phyloP scores from a whole-genome alignment of 495 filamentous ascomycete genomes.

The Hypoxylon trugodes region DNA sequence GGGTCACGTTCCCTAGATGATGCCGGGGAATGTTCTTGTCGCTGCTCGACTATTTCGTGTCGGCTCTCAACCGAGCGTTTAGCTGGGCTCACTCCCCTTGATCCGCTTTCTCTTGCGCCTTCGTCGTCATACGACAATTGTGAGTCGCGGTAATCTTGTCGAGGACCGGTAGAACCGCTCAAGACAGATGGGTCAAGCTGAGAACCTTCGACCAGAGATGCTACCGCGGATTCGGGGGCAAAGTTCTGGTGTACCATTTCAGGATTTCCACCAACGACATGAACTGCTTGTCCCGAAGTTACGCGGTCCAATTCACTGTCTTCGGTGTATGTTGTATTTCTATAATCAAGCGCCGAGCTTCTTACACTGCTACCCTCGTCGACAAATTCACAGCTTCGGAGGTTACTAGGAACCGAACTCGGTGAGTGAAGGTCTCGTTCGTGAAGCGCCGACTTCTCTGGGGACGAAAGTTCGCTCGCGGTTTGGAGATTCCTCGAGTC shows the following conservation, averaged over 20 bases:
- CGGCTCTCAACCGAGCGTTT: conserved; percentile 49
- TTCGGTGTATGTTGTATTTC: conserved; percentile 69
- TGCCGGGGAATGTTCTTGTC: conserved; percentile 39
- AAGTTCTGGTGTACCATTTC: conserved; percentile 73
- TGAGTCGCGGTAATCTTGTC: conserved; percentile 48
- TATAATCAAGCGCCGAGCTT: conserved; percentile 61
- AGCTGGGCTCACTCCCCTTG: conserved; percentile 46
- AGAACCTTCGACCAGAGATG: conserved; percentile 85
- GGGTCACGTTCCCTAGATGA: conserved; percentile 35
- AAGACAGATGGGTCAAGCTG: conserved; percentile 81
- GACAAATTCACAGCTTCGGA: conserved; percentile 50
- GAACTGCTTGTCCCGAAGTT: conserved; percentile 72
- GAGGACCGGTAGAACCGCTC: conserved; percentile 53
- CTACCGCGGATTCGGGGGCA: conserved; percentile 87
- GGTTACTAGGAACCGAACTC: conserved; percentile 50
- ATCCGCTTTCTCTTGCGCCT: conserved; percentile 40
- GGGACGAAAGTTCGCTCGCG: conserved; percentile 54
- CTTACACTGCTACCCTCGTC: conserved; percentile 51
- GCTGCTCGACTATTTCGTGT: conserved; percentile 41
- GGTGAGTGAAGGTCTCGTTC: conserved; percentile 48
- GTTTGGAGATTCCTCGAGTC: conserved; percentile 59
- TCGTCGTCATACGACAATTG: conserved; percentile 54
- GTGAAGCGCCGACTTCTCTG: conserved; percentile 46
- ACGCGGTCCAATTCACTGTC: conserved; percentile 73
- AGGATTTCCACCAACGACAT: conserved; percentile 73